Evolutionary conservation across 2,329 filamentous ascomycete species (phyloP).

Genomic region (Fusarium keratoplasticum): DNA sequence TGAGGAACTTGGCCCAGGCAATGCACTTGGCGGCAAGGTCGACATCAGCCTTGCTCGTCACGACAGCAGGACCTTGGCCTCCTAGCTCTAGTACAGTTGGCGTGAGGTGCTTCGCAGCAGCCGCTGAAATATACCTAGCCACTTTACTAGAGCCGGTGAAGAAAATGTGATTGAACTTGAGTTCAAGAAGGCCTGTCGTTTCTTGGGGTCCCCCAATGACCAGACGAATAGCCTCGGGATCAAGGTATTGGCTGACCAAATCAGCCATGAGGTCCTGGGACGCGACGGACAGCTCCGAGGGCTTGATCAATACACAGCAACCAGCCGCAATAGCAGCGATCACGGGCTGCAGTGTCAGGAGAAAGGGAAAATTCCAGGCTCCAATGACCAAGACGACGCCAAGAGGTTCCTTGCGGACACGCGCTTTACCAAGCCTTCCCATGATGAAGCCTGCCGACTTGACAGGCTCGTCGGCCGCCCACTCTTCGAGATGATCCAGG

Average conservation of each 20-base stretch:
- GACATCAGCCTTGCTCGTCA: slow-evolving; percentile 54
- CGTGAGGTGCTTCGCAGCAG: slow-evolving; percentile 59
- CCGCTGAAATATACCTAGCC: slow-evolving; percentile 51
- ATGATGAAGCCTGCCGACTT: slow-evolving; percentile 46
- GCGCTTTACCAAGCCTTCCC: slow-evolving; percentile 43
- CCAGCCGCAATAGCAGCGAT: slow-evolving; percentile 59
- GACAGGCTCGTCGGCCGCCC: slow-evolving; percentile 50
- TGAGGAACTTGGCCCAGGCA: slow-evolving; percentile 55
- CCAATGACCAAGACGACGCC: slow-evolving; percentile 58
- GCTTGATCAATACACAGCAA: slow-evolving; percentile 56
- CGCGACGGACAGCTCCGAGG: slow-evolving; percentile 52
- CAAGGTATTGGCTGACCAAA: slow-evolving; percentile 56
- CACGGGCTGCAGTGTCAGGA: slow-evolving; percentile 52
- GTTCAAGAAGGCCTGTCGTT: slow-evolving; percentile 51
- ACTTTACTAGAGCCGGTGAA: slow-evolving; percentile 56
- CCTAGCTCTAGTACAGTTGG: slow-evolving; percentile 58
- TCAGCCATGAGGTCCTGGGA: slow-evolving; percentile 53
- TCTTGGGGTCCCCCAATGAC: slow-evolving; percentile 52
- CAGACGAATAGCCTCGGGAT: slow-evolving; percentile 50
- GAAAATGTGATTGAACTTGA: slow-evolving; percentile 58
- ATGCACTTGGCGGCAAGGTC: slow-evolving; percentile 57
- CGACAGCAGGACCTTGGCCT: slow-evolving; percentile 58
- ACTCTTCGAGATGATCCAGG: slow-evolving; percentile 53
- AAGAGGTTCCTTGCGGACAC: slow-evolving; percentile 56
- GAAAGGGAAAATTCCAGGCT: slow-evolving; percentile 60